Conservation (phyloP, 2,329 filamentous ascomycete genomes). For the Bisporella sp. region DNA sequence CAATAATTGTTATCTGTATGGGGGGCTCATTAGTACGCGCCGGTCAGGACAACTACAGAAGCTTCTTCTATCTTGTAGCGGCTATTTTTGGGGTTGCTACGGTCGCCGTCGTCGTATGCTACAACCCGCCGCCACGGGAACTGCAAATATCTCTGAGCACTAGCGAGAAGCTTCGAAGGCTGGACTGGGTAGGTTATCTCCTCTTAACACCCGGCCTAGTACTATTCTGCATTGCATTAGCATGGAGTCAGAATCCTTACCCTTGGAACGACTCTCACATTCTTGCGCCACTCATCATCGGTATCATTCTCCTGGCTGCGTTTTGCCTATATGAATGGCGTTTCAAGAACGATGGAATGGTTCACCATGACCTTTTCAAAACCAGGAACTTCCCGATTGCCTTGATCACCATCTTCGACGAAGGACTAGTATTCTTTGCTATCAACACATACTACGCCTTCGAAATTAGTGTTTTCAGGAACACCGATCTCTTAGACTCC, state of each 20-base stretch:
- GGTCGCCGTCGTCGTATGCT: conserved; percentile 7
- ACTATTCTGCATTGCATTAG: conserved; percentile 32
- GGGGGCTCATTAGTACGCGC: neutral
- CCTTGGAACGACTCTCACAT: conserved; percentile 31
- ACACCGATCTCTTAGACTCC: conserved; percentile 13
- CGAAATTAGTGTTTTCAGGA: conserved; percentile 30
- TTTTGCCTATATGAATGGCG: conserved; percentile 28
- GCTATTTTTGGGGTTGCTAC: neutral
- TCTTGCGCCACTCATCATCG: conserved; percentile 30
- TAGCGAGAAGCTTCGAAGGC: conserved; percentile 27
- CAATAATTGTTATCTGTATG: neutral
- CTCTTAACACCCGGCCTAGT: conserved; percentile 30
- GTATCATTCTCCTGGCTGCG: conserved; percentile 17
- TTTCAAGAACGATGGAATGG: conserved; percentile 32
- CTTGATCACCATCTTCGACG: conserved; percentile 27
- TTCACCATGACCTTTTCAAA: conserved; percentile 32
- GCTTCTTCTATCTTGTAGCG: neutral
- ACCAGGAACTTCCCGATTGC: conserved; percentile 29
- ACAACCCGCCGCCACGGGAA: conserved; percentile 27
- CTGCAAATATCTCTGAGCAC: conserved; percentile 21
- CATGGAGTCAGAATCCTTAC: conserved; percentile 34
- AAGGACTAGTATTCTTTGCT: conserved; percentile 33
- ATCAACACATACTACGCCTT: conserved; percentile 35
- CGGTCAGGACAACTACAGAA: neutral
- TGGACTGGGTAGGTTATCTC: conserved; percentile 34